Base-by-base conservation (phyloP, 2,329 filamentous ascomycete genomes). In the Macrophomina pseudophaseolina region DNA sequence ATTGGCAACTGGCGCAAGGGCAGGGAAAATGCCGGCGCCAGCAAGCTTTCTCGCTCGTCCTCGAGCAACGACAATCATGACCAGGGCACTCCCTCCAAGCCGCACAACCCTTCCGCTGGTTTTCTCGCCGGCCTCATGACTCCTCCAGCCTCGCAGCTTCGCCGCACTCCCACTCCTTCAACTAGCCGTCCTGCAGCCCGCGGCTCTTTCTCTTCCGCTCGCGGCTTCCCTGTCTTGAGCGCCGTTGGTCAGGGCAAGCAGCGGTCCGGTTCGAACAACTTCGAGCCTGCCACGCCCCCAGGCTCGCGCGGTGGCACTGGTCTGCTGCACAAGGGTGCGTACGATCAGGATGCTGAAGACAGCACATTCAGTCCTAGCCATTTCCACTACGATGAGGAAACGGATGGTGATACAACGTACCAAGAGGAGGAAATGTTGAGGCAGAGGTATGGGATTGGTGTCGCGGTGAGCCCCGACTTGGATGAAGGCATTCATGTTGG, bases 1-100 rank as follows among this genome's bases (percentile, higher is more conserved):
- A 97, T 94, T 88, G 94, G 93, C 54, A 97, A 90, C 78, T 97
- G 94, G 94, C 90, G 94, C 63, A 94, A 91, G 76, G 87, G 86
- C 30, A 79, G 81, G 69, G 80, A 81, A 49, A 80, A 77, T 67
- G 78, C 77, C 28, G 73, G 88, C n/a, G 64, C 64, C 51, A 82
- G 87, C 62, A 79, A 83, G 12, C 74, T 78, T 30, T 59, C 53
- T 4, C 53, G 38, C 12, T 40, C 46, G 9, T 14, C 53, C 30
- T 44, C 54, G 4, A 35, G 38, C 5, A 40, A 51, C 11, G 60
- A 38, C 42, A 49, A 62, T 6, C 58, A 49, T n/a, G 54, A 60
- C 16, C 71, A 69, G 52, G 35, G 35, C 6, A 91, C 90, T 0
- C 89, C 90, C 5, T 90, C 89, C 28, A 66, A 51, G 44, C 44